These are phyloP conservation scores for Uncinocarpus reesii DNA, from an alignment of 2,329 filamentous ascomycete genomes.

Conservation along the genomic window DNA sequence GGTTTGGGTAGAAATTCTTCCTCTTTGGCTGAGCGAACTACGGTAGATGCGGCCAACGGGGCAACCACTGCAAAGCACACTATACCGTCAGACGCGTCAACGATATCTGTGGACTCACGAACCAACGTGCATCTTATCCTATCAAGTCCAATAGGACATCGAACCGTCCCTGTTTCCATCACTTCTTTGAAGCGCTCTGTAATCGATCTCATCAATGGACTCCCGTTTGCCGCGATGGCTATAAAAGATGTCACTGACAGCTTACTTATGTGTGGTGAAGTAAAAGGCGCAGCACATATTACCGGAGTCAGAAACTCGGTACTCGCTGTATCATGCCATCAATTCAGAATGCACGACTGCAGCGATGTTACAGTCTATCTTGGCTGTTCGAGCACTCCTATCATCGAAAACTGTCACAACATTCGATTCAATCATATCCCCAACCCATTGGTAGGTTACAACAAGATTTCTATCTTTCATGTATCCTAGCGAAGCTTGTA, in stretches of 20 bases:
- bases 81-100: slow-evolving; percentile 35
- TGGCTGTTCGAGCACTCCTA: slow-evolving; percentile 69
- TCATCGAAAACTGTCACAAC: slow-evolving; percentile 77
- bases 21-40: neutral
- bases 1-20: neutral
- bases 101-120: slow-evolving; percentile 58
- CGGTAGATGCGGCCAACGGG: neutral
- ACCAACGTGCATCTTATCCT: slow-evolving; percentile 64
- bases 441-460: slow-evolving; percentile 50
- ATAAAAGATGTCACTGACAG: slow-evolving; percentile 61
- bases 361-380: slow-evolving; percentile 73
- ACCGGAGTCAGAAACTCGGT: slow-evolving; percentile 63
- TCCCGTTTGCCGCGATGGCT: slow-evolving; percentile 59
- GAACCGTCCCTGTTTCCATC: slow-evolving; percentile 63
- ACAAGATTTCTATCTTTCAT: neutral
- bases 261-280: slow-evolving; percentile 66
- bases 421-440: slow-evolving; percentile 75
- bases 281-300: slow-evolving; percentile 72
- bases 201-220: slow-evolving; percentile 57
- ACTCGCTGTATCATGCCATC: slow-evolving; percentile 69
- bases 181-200: slow-evolving; percentile 61
- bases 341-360: slow-evolving; percentile 88
- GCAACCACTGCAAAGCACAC: neutral
- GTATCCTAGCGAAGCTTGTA: neutral
- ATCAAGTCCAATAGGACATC: slow-evolving; percentile 57